Percentiles rank a stretch among this genome's conserved stretches.
Evolutionary conservation across 805 yeast genomes (phyloP).

Genomic region (Pichia cephalocereana): DNA sequence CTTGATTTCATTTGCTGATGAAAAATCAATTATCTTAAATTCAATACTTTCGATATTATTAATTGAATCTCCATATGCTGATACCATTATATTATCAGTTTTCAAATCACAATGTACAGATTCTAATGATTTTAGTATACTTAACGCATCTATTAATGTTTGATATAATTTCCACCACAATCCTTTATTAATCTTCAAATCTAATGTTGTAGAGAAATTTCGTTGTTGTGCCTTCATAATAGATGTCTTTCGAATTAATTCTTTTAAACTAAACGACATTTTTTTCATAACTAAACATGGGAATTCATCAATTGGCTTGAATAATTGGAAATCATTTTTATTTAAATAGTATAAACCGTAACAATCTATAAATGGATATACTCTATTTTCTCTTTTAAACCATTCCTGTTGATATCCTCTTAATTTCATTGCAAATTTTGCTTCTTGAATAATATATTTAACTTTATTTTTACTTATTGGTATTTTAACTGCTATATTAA

Average conservation of each 20-base stretch:
- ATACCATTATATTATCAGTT: slow-evolving; percentile 34
- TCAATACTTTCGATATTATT: slow-evolving; percentile 12
- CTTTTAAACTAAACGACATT: slow-evolving; percentile 21
- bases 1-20: slow-evolving; percentile 26
- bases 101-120: slow-evolving; percentile 41
- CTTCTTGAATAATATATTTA: slow-evolving; percentile 19
- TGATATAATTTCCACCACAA: slow-evolving; percentile 27
- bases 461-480: slow-evolving; percentile 20
- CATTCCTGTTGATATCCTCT: slow-evolving; percentile 15
- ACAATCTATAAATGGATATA: slow-evolving; percentile 21
- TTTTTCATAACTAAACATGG: slow-evolving; percentile 23
- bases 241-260: slow-evolving; percentile 11
- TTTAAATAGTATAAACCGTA: slow-evolving; percentile 22
- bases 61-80: slow-evolving; percentile 21
- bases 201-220: slow-evolving; percentile 1
- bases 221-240: not conserved
- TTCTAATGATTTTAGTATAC: slow-evolving; percentile 18
- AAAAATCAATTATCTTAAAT: slow-evolving; percentile 40
- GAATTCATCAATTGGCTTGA: slow-evolving; percentile 17
- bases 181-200: slow-evolving; percentile 14
- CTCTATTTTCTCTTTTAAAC: slow-evolving; percentile 5
- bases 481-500: slow-evolving; percentile 22
- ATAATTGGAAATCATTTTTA: slow-evolving; percentile 17
- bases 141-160: slow-evolving; percentile 20
- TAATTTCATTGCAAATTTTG: slow-evolving; percentile 15